A percentile compares a stretch with the other conserved stretches of the same genome.
These are phyloP conservation scores for Rubia peregrina DNA, from an alignment of 305 asterid species.

Conservation along the genomic window DNA sequence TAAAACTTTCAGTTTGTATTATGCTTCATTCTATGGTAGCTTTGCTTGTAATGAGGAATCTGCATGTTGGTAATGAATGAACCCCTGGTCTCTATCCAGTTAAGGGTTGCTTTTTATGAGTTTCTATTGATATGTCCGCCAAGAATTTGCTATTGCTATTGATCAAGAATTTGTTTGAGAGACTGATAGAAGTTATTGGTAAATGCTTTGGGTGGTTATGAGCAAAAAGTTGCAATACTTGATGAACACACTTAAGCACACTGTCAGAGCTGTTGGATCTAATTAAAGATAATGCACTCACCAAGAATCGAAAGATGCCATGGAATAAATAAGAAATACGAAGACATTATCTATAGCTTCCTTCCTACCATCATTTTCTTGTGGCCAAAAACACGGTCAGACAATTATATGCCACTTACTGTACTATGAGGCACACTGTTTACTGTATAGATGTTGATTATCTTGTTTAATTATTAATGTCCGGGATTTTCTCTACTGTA, in stretches of 20 bases:
- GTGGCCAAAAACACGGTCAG: background rate
- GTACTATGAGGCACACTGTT: background rate
- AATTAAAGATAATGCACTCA: background rate
- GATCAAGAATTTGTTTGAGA: background rate
- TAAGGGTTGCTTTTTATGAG: background rate
- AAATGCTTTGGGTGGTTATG: background rate
- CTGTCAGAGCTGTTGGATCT: background rate
- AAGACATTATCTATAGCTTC: too few relatives aligned
- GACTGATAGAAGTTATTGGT: background rate
- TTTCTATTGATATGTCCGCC: background rate
- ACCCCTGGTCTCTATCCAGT: background rate
- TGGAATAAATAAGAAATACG: background rate
- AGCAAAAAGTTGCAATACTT: background rate
- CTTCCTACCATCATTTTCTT: background rate
- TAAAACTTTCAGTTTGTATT: background rate
- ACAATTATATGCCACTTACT: background rate
- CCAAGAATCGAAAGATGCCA: background rate
- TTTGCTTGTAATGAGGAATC: background rate
- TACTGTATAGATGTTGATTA: background rate
- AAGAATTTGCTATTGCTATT: too few relatives aligned
- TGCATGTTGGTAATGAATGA: background rate
- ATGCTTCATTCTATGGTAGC: background rate
- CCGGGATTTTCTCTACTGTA: background rate
- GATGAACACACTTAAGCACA: background rate
- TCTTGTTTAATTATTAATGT: background rate